Evolutionary conservation across 108 stramenopile genomes (phyloP), one percentile per base, ranked within the genome.

Genomic region (Nitzschia putrida): DNA sequence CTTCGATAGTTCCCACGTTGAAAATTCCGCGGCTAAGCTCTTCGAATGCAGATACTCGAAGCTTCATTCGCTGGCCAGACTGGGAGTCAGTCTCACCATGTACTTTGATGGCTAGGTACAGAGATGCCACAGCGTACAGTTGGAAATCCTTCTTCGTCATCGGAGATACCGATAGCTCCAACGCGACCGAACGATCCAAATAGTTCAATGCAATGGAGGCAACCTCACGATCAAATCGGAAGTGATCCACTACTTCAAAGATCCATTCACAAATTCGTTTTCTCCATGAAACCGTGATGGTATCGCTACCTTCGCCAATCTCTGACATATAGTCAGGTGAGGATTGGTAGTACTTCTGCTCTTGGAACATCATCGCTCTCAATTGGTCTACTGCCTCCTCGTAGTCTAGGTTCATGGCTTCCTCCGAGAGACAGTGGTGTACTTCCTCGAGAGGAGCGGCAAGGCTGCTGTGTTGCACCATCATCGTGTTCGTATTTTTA

Each of bases 11-110:
- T 40, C 73, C 81, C 12, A 72, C 76, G 18, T 64, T 74, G 77
- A 91, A 91, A 44, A 85, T 72, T 42, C 90, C 90, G 16, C 87
- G 81, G 57, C 85, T 85, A 2, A 91, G 80, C 65, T 88, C 82
- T 51, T 81, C 83, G 58, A 91, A 91, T 25, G 85, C 69, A 58
- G 65, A 72, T 29, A 84, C 69, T 24, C 59, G 65, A 29, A 84
- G 65, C 61, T 76, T 84, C 45, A 80, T 57, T 22, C 79, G 67
- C 20, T 50, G 55, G 22, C 76, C 69, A 29, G 79, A 56, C 13
- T 45, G 41, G 11, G 78, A 56, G 21, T 79, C 83, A 26, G 69
- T 71, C 71, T 86, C 85, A 9, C 79, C 86, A 54, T 88, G 88
- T 8, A 86, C 42, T 61, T 89, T 89, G 66, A 89, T 76, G 20